These are phyloP conservation scores for Verticillium dahliae DNA, from an alignment of 2,329 filamentous ascomycete species.

Conservation along the genomic window DNA sequence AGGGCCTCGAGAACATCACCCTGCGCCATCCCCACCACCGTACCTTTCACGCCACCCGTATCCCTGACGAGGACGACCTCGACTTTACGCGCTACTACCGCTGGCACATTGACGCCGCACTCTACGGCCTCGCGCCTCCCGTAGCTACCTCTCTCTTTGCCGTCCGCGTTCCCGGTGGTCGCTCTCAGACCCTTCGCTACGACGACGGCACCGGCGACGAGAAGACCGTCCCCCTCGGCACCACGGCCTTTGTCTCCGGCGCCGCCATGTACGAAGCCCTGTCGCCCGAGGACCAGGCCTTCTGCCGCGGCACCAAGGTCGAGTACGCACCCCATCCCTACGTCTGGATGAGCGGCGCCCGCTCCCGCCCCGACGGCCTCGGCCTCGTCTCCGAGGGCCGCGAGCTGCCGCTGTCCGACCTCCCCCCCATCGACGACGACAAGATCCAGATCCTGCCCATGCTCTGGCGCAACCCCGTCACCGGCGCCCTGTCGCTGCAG, in stretches of 20 bases:
- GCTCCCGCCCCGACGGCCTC: conserved; percentile 60
- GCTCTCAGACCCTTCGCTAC: conserved; percentile 62
- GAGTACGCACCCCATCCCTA: conserved; percentile 78
- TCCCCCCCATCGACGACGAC: conserved; percentile 58
- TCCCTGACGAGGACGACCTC: conserved; percentile 47
- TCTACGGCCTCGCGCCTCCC: conserved; percentile 70
- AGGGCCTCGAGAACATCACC: conserved; percentile 61
- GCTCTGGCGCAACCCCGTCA: conserved; percentile 71
- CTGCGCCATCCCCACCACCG: conserved; percentile 71
- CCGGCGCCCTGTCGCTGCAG: conserved; percentile 62
- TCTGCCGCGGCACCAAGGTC: conserved; percentile 59
- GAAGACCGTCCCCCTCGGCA: conserved; percentile 64
- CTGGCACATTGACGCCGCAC: conserved; percentile 75
- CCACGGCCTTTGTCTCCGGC: conserved; percentile 68
- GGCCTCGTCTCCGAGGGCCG: conserved; percentile 62
- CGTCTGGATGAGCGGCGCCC: conserved; percentile 70
- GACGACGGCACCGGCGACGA: conserved; percentile 65
- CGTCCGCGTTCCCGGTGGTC: conserved; percentile 62
- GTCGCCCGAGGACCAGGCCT: conserved; percentile 58
- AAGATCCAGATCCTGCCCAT: conserved; percentile 70
- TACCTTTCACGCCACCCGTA: conserved; percentile 63
- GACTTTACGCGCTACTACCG: conserved; percentile 58
- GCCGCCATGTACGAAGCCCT: conserved; percentile 65
- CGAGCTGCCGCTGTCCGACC: conserved; percentile 51
- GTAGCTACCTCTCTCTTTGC: conserved; percentile 67